Evolutionary conservation across 768 basidiomycete species (phyloP).

Genomic region (Psilocybe azurescens): DNA sequence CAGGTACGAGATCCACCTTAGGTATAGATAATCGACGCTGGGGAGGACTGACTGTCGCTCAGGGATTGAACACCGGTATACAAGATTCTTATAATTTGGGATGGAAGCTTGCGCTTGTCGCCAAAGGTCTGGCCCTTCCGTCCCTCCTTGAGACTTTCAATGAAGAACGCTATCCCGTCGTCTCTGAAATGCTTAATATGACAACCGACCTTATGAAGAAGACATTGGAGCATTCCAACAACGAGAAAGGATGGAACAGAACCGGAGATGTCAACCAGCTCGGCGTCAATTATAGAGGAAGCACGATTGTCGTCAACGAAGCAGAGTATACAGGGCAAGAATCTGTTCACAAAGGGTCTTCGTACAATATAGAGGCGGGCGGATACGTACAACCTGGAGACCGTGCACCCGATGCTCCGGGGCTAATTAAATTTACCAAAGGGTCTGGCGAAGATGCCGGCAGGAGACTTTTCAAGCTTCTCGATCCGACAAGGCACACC

Average conservation of each 20-base stretch:
- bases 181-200: constrained; percentile 39
- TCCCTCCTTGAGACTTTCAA: constrained; percentile 36
- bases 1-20: constrained; percentile 16
- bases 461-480: constrained; percentile 31
- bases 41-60: too few species aligned
- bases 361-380: constrained; percentile 28
- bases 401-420: constrained; percentile 49
- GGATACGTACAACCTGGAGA: constrained; percentile 44
- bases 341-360: constrained; percentile 13
- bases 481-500: constrained; percentile 34
- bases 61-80: constrained; percentile 38
- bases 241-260: constrained; percentile 26
- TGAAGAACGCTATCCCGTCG: constrained; percentile 41
- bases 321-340: constrained; percentile 16
- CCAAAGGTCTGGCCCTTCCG: constrained; percentile 30
- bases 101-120: constrained; percentile 43
- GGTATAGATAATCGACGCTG: too few species aligned
- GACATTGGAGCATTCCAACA: constrained; percentile 9
- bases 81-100: constrained; percentile 42
- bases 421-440: constrained; percentile 15
- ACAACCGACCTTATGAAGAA: constrained; percentile 27
- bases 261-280: constrained; percentile 41
- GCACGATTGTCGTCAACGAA: constrained; percentile 42
- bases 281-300: constrained; percentile 60
- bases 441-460: not conserved